phyloP scores from a whole-genome alignment of 1,139 yeast species.

The Yamadazyma songkhlaensis region DNA sequence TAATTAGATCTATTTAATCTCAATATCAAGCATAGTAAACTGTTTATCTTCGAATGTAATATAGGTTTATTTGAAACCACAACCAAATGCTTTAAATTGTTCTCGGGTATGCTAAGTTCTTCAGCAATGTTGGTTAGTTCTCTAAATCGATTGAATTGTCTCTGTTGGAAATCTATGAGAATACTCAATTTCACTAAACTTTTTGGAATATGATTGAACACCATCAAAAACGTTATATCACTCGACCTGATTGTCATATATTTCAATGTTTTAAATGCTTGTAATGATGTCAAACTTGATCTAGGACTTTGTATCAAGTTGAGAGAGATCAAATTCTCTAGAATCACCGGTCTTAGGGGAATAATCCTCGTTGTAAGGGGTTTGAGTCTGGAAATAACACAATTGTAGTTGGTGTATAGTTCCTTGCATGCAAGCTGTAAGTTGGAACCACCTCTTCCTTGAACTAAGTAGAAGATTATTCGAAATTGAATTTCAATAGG shows the following conservation, averaged over 20 bases:
- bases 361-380: constrained; percentile 2
- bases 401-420: neutral
- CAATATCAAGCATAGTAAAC: constrained; percentile 5
- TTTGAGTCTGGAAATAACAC: neutral
- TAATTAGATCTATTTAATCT: constrained; percentile 5
- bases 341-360: neutral
- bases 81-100: neutral
- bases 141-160: neutral
- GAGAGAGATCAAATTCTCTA: constrained; percentile 1
- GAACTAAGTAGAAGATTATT: constrained; percentile 14
- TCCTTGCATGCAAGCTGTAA: constrained; percentile 1
- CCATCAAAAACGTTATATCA: neutral
- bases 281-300: neutral
- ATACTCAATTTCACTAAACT: constrained; percentile 2
- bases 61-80: constrained; percentile 4
- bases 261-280: neutral
- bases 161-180: neutral
- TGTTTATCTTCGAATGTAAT: constrained; percentile 8
- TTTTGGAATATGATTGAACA: constrained; percentile 3
- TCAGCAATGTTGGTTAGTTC: neutral
- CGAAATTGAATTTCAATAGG: constrained; percentile 16
- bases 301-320: constrained; percentile 1
- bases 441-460: neutral
- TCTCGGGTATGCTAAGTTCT: neutral
- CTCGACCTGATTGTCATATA: neutral